A percentile compares a stretch with the other conserved stretches of the same genome.
phyloP scores from a whole-genome alignment of 179 eudicot species.

The Gypsophila paniculata region DNA sequence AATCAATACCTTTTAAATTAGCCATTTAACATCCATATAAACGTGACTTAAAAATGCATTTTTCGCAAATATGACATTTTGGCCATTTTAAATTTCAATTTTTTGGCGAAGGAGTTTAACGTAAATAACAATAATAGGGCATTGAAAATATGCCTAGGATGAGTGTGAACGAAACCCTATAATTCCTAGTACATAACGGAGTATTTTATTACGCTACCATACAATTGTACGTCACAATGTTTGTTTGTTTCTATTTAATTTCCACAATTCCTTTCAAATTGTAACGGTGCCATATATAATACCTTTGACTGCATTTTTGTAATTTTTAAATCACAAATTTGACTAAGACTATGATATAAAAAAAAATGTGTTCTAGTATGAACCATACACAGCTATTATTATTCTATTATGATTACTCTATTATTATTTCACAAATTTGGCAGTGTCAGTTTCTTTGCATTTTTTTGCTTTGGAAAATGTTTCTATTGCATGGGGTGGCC shows the following conservation, averaged over 20 bases:
- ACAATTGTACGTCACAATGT: neutral
- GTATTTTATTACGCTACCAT: neutral
- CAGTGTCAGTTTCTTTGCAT: constrained; percentile 28
- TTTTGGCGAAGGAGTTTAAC: too few relatives aligned
- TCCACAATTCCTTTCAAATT: constrained; percentile 6
- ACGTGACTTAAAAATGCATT: too few relatives aligned
- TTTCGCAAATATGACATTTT: too few relatives aligned
- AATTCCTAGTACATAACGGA: neutral
- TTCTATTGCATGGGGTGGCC: constrained; percentile 35
- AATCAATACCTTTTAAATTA: too few relatives aligned
- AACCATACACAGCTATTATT: constrained; percentile 27
- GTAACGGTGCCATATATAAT: constrained; percentile 18
- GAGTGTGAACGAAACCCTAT: too few relatives aligned
- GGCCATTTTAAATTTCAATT: too few relatives aligned
- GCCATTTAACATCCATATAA: too few relatives aligned
- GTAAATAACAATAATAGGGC: too few relatives aligned
- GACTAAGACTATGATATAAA: constrained; percentile 13
- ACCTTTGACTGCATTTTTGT: constrained; percentile 22
- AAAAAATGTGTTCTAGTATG: constrained; percentile 13
- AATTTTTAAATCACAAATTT: constrained; percentile 23
- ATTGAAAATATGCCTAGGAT: too few relatives aligned
- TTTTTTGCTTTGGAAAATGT: constrained; percentile 34
- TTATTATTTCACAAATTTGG: constrained; percentile 3
- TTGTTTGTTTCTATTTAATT: neutral
- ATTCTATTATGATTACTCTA: neutral